Evolutionary conservation across 2,329 filamentous ascomycete genomes (phyloP).

Genomic region (Coniochaeta sp.): DNA sequence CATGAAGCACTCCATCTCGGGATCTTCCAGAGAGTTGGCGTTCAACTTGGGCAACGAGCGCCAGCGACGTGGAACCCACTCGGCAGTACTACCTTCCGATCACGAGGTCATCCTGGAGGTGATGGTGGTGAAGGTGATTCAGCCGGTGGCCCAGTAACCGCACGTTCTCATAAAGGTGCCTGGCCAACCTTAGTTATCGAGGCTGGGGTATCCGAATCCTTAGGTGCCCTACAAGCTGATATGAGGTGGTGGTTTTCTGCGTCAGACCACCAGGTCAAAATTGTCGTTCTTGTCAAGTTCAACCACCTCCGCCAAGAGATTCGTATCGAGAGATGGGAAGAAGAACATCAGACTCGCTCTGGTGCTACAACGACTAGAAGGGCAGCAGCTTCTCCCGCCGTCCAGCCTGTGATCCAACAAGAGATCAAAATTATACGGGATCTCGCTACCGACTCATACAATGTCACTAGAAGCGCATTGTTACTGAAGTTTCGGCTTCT

Average conservation of each 20-base stretch:
- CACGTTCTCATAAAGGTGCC: background rate
- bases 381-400: background rate
- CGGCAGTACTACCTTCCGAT: constrained; percentile 1
- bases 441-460: background rate
- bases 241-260: constrained; percentile 4
- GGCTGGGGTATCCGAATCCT: constrained; percentile 1
- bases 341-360: no score
- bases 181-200: background rate
- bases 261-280: constrained; percentile 3
- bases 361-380: no score
- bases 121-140: constrained; percentile 3
- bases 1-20: constrained; percentile 2
- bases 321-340: constrained; percentile 4
- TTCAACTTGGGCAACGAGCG: background rate
- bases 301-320: background rate
- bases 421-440: constrained; percentile 1
- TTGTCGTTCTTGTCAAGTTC: background rate
- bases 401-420: background rate
- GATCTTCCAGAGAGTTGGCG: background rate
- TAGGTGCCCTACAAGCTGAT: constrained; percentile 1
- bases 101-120: constrained; percentile 3
- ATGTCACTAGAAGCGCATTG: constrained; percentile 6
- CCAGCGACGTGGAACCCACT: background rate
- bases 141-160: constrained; percentile 2
- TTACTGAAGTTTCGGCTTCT: constrained; percentile 8